Evolutionary conservation across 2,329 filamentous ascomycete species (phyloP), one percentile per base, ranked within the genome.

Genomic region (Pseudogymnoascus sp.): DNA sequence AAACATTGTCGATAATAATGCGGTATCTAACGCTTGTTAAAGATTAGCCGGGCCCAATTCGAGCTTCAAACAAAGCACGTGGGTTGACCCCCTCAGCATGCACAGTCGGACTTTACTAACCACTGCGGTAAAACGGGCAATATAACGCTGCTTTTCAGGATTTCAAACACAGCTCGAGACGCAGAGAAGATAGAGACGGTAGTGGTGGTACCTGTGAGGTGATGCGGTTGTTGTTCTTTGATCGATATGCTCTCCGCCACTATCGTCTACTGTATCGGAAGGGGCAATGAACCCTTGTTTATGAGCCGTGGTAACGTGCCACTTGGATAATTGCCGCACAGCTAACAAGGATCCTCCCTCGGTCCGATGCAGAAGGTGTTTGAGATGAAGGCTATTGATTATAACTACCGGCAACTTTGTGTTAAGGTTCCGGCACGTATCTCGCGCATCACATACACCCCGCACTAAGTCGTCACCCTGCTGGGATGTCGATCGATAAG

Each of bases 401-500:
- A 14, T n/a, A 56, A 56, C 49, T 56, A 34, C 49, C 49, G 28
- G 16, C 28, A 28, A 18, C 49, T 56, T 56, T 56, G 23, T 9
- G 8, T 56, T 56, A 56, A 56, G 49, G 49, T 56, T 56, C 28
- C 11, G 28, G 49, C 28, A 56, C n/a, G 42, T 53, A 31, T 53
- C 46, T 53, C 46, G 46, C 28, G 25, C 25, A 56, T 56, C 25
- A 31, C 46, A 34, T 31, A 56, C 46, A 21, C 43, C 42, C 46
- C 46, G 46, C 46, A 53, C 46, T 53, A 53, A 53, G 46, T 53
- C 46, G 25, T 53, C 46, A 53, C 46, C 46, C 9, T 53, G 46
- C 25, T 56, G 46, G 46, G 46, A 34, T 56, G 46, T 56, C 46
- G 46, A 56, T 18, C 46, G 46, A 56, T 56, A 56, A 56, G 46